Percentiles rank a stretch among this genome's conserved stretches.
Conservation (phyloP, 225 moss, liverwort and hornwort species). For the Physcomitrium patens region DNA sequence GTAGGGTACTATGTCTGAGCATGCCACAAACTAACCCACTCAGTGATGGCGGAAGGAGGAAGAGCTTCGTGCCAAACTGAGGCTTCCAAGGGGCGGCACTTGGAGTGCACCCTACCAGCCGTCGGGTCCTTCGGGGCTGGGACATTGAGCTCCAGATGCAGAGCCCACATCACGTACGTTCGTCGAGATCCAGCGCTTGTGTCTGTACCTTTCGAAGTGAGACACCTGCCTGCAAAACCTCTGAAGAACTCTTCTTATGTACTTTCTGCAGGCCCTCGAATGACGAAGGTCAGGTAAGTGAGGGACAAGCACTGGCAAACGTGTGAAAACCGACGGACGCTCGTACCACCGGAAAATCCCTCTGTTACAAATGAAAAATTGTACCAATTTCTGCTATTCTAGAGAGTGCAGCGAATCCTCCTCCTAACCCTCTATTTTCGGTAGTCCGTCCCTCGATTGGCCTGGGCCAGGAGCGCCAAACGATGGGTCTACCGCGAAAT, state of each 20-base stretch:
- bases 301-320: neutral
- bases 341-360: conserved; percentile 16
- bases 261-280: neutral
- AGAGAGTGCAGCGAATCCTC: conserved; percentile 6
- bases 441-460: neutral
- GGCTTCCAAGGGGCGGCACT: conserved; percentile 60
- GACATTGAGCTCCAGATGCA: neutral
- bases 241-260: conserved; percentile 2
- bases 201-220: neutral
- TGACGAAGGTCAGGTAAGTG: conserved; percentile 2
- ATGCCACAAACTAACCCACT: neutral
- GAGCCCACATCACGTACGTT: neutral
- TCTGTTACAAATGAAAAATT: conserved; percentile 2
- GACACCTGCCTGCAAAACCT: neutral
- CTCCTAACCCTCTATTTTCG: neutral
- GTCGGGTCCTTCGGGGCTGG: neutral
- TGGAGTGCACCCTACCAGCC: conserved; percentile 38
- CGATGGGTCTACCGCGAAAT: neutral
- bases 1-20: neutral
- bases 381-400: neutral
- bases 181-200: neutral
- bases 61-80: conserved; percentile 64
- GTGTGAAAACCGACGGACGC: conserved; percentile 6
- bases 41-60: conserved; percentile 12
- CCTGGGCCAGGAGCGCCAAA: neutral